phyloP scores from a whole-genome alignment of 352 stramenopile genomes.

The Pelagophyceae sp. region DNA sequence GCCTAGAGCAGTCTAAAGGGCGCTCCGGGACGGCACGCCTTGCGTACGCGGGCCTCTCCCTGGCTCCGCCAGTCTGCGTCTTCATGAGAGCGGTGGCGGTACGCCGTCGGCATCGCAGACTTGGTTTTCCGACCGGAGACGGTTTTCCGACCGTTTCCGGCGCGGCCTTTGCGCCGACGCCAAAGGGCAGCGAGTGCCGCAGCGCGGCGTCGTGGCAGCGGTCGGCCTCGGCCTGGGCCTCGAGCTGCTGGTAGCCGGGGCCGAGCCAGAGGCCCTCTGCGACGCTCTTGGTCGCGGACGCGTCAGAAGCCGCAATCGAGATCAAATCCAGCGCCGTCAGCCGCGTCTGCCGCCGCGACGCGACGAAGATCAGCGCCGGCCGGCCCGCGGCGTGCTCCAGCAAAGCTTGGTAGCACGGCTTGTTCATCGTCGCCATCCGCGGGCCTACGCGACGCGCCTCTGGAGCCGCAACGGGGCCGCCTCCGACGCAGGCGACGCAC shows the following conservation, averaged over 20 bases:
- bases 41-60: no score
- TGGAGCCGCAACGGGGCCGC: constrained; percentile 42
- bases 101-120: no score
- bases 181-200: constrained; percentile 90
- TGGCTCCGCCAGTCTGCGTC: no score
- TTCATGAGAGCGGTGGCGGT: no score
- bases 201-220: constrained; percentile 71
- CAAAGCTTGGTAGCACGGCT: constrained; percentile 94
- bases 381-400: constrained; percentile 83
- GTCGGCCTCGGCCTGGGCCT: constrained; percentile 54
- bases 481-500: no score
- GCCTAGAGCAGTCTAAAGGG: no score
- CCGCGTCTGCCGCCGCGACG: constrained; percentile 91
- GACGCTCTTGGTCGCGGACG: constrained; percentile 25
- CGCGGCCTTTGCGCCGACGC: no score
- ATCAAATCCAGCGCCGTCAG: constrained; percentile 95
- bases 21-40: no score
- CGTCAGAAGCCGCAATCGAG: constrained; percentile 70
- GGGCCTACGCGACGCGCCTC: no score
- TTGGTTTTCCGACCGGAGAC: no score
- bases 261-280: constrained; percentile 77
- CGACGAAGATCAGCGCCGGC: constrained; percentile 93
- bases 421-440: constrained; percentile 99
- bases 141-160: no score
- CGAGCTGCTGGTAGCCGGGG: constrained; percentile 66